A percentile compares a stretch with the other conserved stretches of the same genome.
Conservation (phyloP, 345 rosid species). For the Boechera retrofracta region DNA sequence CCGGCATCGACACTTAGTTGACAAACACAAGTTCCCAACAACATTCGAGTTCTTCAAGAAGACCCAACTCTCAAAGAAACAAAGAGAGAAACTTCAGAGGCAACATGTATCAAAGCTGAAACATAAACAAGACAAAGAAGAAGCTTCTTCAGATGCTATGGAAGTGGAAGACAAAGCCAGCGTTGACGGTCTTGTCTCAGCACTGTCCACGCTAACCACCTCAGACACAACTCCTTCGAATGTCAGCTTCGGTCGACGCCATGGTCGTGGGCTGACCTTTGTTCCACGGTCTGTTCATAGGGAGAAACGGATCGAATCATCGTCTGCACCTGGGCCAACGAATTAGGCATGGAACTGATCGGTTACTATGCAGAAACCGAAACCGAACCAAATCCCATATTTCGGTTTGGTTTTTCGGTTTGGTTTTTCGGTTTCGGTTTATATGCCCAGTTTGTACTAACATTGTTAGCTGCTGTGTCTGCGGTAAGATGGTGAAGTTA, state of each 20-base stretch:
- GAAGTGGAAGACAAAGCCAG: constrained; percentile 72
- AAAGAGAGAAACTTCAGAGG: constrained; percentile 65
- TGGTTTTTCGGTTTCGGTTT: too few relatives aligned
- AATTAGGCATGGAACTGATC: constrained; percentile 30
- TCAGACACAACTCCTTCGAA: constrained; percentile 74
- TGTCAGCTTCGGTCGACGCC: constrained; percentile 82
- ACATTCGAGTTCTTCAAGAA: constrained; percentile 85
- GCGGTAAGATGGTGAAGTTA: constrained; percentile 31
- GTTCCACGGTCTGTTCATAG: constrained; percentile 71
- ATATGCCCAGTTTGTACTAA: too few relatives aligned
- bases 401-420: too few relatives aligned
- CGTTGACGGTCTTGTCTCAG: constrained; percentile 75
- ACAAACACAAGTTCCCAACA: constrained; percentile 88
- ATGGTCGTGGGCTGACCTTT: constrained; percentile 72
- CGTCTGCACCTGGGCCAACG: constrained; percentile 39
- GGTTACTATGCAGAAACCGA: too few relatives aligned
- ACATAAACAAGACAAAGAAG: constrained; percentile 38
- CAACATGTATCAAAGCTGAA: constrained; percentile 34
- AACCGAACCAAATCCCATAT: too few relatives aligned
- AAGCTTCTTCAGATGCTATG: constrained; percentile 55
- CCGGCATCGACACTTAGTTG: constrained; percentile 81
- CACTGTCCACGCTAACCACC: constrained; percentile 79
- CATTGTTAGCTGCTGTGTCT: not conserved
- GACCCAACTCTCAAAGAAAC: constrained; percentile 75
- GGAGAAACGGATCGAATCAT: constrained; percentile 49